Evolutionary conservation across 2,329 filamentous ascomycete genomes (phyloP), one percentile per base, ranked within the genome.

Genomic region (Talaromyces sp.): DNA sequence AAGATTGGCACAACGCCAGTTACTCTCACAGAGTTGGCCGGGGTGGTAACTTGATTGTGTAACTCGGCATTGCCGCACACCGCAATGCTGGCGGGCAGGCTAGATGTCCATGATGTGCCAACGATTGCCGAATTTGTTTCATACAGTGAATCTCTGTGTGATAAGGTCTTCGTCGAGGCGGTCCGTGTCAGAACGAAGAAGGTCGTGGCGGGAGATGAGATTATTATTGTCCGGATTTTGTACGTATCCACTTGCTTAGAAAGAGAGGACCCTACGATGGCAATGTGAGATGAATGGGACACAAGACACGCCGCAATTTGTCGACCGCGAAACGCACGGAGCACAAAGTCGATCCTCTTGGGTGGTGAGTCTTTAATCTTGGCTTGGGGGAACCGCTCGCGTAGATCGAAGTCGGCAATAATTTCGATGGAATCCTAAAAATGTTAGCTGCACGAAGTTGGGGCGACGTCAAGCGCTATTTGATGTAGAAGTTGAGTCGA

Each of bases 11-110:
- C 45, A 48, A 37, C 46, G 31, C 37, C 41, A 15, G 39, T 45
- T 51, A 36, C 45, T 55, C 50, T 48, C 35, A 15, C 13, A 54
- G 56, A 51, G 37, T 25, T 48, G 56, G 50, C 59, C 43, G 40
- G 59, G 43, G 36, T 33, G 37, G 31, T 33, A 35, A 33, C n/a
- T 50, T 25, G 40, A 22, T 60, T 50, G 48, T 50, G 25, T 41
- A 35, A 58, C 45, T 55, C 56, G 56, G 45, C 55, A 60, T 54
- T 58, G 59, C 50, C 51, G 54, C 54, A 50, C 54, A 56, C 45
- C 45, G 54, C 43, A 56, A 50, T 41, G 54, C 35, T 48, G 43
- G 22, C 43, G 43, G 54, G 13, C 22, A 35, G 17, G 25, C 28
- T 39, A 56, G 13, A 56, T 22, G 54, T 33, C 33, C 54, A 50